Evolutionary conservation across 78 protist species (phyloP).

Genomic region (Pelomyxa schiedti): DNA sequence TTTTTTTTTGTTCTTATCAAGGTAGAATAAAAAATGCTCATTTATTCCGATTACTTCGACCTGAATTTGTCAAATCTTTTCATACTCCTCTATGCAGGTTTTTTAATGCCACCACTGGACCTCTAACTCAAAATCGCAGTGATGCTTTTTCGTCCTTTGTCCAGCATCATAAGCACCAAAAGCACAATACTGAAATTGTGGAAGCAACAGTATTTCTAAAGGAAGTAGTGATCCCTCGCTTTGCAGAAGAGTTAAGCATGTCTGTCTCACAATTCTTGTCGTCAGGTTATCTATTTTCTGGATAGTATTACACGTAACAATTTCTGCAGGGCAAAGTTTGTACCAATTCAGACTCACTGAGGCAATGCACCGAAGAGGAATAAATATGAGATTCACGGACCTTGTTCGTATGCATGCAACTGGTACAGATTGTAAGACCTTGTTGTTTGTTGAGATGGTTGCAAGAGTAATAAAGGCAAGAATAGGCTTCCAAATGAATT

Average conservation of each 20-base stretch:
- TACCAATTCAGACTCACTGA: constrained; percentile 30
- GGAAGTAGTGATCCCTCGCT: constrained; percentile 17
- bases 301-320: too few species aligned
- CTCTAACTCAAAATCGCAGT: neutral
- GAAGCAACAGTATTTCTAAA: constrained; percentile 36
- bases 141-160: constrained; percentile 44
- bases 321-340: too few species aligned
- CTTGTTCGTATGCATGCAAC: constrained; percentile 8
- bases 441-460: constrained; percentile 48
- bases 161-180: constrained; percentile 26
- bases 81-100: constrained; percentile 32
- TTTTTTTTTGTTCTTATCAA: neutral
- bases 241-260: constrained; percentile 27
- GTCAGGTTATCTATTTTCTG: too few species aligned
- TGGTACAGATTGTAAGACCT: constrained; percentile 26
- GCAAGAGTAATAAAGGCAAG: constrained; percentile 48
- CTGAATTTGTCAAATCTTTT: constrained; percentile 52
- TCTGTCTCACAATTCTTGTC: neutral
- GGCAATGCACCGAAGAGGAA: constrained; percentile 30
- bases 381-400: constrained; percentile 36
- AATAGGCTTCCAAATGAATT: too few species aligned
- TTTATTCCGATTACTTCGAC: constrained; percentile 42
- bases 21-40: constrained; percentile 27
- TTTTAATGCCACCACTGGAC: constrained; percentile 12
- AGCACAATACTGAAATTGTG: constrained; percentile 31